A percentile compares a stretch with the other conserved stretches of the same genome.
phyloP scores from a whole-genome alignment of 805 yeast genomes.

The Kuraishia piskuri region DNA sequence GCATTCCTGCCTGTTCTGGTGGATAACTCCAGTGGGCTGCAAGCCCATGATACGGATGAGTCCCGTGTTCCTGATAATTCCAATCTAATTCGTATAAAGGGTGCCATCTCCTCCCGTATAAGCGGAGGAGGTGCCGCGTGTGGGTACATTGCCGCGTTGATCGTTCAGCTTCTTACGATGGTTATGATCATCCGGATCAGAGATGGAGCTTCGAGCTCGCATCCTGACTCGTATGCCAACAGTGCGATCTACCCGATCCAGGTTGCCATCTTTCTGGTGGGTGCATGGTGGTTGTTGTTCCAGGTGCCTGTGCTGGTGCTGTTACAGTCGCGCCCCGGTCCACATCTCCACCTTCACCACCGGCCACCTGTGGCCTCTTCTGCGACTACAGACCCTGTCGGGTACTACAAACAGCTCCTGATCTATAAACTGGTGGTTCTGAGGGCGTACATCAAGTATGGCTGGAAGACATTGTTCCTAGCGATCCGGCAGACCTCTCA shows the following conservation, averaged over 20 bases:
- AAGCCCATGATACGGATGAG: neutral
- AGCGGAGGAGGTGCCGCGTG: constrained; percentile 66
- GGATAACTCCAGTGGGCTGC: constrained; percentile 24
- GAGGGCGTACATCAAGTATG: constrained; percentile 36
- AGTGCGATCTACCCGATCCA: constrained; percentile 35
- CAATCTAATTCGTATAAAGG: constrained; percentile 10
- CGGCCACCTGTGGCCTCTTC: constrained; percentile 6
- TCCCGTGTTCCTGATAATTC: neutral
- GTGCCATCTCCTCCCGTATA: constrained; percentile 38
- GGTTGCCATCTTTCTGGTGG: constrained; percentile 53
- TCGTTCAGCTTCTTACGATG: constrained; percentile 59
- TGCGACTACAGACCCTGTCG: constrained; percentile 1
- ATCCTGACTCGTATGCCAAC: neutral
- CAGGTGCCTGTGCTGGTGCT: constrained; percentile 50
- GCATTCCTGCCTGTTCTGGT: constrained; percentile 61
- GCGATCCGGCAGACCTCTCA: constrained; percentile 54
- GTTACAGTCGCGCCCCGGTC: constrained; percentile 37
- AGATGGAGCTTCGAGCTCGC: constrained; percentile 11
- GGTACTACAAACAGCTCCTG: constrained; percentile 6
- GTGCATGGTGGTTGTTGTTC: constrained; percentile 71
- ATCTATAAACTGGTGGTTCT: constrained; percentile 9
- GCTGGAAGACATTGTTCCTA: constrained; percentile 50
- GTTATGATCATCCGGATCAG: constrained; percentile 22
- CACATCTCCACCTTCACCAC: constrained; percentile 18
- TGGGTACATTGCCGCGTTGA: constrained; percentile 61